Conservation (phyloP, 805 yeast species). For the Nakazawaea pomicola region DNA sequence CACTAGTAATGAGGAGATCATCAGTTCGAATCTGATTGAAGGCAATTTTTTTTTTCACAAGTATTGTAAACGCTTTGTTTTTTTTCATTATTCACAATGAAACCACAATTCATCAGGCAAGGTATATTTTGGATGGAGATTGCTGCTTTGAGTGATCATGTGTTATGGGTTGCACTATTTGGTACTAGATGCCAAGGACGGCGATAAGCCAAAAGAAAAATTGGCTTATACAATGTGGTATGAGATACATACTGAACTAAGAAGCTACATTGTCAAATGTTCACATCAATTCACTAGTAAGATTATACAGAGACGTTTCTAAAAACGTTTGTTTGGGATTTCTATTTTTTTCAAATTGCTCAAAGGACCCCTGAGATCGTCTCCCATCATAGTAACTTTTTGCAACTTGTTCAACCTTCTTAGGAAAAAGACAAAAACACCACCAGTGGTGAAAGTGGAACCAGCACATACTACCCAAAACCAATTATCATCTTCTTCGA, state of each 20-base stretch:
- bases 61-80: not conserved
- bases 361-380: constrained; percentile 13
- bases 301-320: no score
- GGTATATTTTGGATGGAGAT: not conserved
- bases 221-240: no score
- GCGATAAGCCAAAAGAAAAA: no score
- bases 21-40: constrained; percentile 8
- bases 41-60: constrained; percentile 4
- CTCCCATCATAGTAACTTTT: constrained; percentile 64
- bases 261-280: no score
- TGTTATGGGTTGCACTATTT: no score
- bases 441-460: constrained; percentile 31
- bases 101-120: not conserved
- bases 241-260: no score
- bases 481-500: constrained; percentile 78
- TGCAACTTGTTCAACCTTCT: constrained; percentile 60
- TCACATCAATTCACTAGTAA: no score
- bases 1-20: constrained; percentile 11
- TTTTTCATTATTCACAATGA: not conserved
- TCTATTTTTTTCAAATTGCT: constrained; percentile 4
- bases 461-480: constrained; percentile 48
- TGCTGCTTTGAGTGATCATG: not conserved
- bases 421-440: constrained; percentile 50
- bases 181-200: no score
- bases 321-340: no score